These are phyloP conservation scores for Rhodotorula sp. DNA, from an alignment of 1,284 basidiomycete genomes.

Conservation along the genomic window DNA sequence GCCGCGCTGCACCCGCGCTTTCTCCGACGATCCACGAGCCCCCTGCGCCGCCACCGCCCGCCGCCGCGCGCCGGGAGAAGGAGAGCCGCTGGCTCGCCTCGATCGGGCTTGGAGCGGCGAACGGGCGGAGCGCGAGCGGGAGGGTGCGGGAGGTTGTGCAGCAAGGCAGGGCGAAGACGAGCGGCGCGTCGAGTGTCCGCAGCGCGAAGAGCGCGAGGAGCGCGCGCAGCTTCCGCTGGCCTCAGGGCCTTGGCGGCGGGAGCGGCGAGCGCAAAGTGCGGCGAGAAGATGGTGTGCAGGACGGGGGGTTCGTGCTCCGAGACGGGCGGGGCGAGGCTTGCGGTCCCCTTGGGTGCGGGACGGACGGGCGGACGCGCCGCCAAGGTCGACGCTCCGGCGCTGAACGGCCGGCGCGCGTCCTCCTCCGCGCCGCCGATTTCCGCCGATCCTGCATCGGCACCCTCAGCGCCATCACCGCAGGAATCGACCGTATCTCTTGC, in stretches of 20 bases:
- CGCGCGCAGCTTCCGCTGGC: neutral
- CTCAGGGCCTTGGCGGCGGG: no score
- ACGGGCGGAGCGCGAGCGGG: no score
- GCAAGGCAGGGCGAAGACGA: neutral
- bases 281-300: no score
- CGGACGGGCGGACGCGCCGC: no score
- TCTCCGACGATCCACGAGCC: conserved; percentile 3
- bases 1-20: neutral
- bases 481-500: conserved; percentile 27
- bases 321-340: no score
- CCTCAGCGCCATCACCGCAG: neutral
- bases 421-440: neutral
- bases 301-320: no score
- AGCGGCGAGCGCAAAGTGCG: neutral
- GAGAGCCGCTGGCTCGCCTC: conserved; percentile 3
- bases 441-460: neutral
- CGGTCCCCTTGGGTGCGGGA: no score
- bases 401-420: no score
- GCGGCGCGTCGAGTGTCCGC: neutral
- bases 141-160: neutral
- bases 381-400: no score
- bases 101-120: neutral
- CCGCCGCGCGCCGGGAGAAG: conserved; percentile 2
- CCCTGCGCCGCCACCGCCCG: conserved; percentile 1
- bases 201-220: neutral